Conservation (phyloP, 2,329 filamentous ascomycete species). For the Madurella fahalii region DNA sequence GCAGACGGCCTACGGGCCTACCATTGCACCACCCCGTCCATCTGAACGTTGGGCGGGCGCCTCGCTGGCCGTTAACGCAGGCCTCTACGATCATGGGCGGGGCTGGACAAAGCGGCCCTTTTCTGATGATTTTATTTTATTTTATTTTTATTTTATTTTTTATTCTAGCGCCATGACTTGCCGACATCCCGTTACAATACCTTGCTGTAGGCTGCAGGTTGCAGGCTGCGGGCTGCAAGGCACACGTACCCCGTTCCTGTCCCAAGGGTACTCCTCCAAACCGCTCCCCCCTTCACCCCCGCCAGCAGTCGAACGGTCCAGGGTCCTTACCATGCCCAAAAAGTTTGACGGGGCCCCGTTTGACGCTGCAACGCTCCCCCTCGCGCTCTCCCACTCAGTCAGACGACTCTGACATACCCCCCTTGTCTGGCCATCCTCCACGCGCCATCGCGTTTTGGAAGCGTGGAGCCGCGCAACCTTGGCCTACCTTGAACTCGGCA, state of each 20-base stretch:
- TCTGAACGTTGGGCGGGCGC: slow-evolving; percentile 1
- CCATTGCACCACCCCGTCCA: not conserved
- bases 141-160: too few species aligned
- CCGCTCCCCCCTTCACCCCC: too few species aligned
- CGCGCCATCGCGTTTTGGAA: slow-evolving; percentile 40
- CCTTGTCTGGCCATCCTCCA: slow-evolving; percentile 27
- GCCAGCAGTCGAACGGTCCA: too few species aligned
- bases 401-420: slow-evolving; percentile 20
- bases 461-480: slow-evolving; percentile 34
- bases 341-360: not conserved
- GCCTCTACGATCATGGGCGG: not conserved
- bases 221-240: too few species aligned
- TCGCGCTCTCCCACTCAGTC: slow-evolving; percentile 24
- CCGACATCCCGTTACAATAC: too few species aligned
- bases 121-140: too few species aligned
- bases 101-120: not conserved
- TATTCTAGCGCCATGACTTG: too few species aligned
- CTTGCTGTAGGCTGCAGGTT: too few species aligned
- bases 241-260: too few species aligned
- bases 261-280: not conserved
- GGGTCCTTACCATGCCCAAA: slow-evolving; percentile 2
- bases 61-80: not conserved
- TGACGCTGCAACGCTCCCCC: not conserved
- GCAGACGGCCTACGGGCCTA: too few species aligned
- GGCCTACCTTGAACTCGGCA: slow-evolving; percentile 17